Base-by-base conservation (phyloP, 2,329 filamentous ascomycete genomes). In the Colletotrichum chlorophyti region DNA sequence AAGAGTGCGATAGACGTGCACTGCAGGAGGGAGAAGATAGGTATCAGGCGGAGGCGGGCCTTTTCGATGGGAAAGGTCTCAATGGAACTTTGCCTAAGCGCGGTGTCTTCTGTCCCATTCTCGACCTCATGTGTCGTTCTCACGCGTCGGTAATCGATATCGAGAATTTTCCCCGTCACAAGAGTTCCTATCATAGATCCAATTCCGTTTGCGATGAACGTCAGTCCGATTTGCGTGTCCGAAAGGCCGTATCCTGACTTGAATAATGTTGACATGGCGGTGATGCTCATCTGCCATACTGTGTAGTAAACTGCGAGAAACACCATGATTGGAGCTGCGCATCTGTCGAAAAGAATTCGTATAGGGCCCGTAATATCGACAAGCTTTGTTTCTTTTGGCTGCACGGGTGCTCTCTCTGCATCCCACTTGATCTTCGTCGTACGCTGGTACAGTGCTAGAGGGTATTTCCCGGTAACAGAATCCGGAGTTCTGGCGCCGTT, bases 281-380 rank as follows among this genome's bases (percentile, higher is more conserved):
- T 82, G 54, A 83, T 82, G 63, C 75, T 79, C 79, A 83, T 83
- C 53, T 83, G 80, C 79, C 80, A 84, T 7, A 81, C 76, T 1
- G 79, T 74, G 54, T 83, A 84, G 66, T 82, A 79, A 3, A 83
- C 64, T 0, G 77, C 77, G 4, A 82, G 71, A 48, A 80, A 83
- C 14, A 77, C 4, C 26, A 83, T 76, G 6, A 80, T 74, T 0
- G 75, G 73, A 0, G 74, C 69, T 0, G 79, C 75, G 1, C 76
- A 69, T 34, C 75, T 79, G 65, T 70, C 76, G 17, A 74, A 37
- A 3, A 83, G 72, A n/a, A 83, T 80, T 1, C 74, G 73, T 1
- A 83, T 64, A 0, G 80, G 77, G 0, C 76, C 77, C 0, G 73
- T 65, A 1, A 83, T 34, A 60, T 83, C 76, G 26, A 85, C 68